phyloP scores from a whole-genome alignment of 805 yeast species.

The Kazachstania kunashirensis region DNA sequence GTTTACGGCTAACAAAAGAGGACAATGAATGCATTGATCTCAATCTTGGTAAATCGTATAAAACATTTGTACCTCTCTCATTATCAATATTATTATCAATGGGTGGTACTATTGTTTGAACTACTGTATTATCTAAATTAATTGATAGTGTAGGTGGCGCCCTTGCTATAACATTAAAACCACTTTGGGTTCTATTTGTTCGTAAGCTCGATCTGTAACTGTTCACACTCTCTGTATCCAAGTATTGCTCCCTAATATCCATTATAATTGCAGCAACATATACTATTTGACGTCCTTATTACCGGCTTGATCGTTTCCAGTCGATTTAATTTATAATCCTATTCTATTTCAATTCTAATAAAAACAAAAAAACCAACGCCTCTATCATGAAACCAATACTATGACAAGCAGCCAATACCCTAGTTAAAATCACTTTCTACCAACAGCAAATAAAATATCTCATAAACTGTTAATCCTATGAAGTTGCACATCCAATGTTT shows the following conservation, averaged over 20 bases:
- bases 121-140: constrained; percentile 7
- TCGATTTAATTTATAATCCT: no score
- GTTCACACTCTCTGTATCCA: not conserved
- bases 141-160: constrained; percentile 7
- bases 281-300: not conserved
- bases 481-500: no score
- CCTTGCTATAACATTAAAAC: not conserved
- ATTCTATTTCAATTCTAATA: no score
- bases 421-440: no score
- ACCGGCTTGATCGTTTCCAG: no score
- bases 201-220: not conserved
- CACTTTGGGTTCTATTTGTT: not conserved
- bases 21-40: constrained; percentile 1
- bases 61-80: not conserved
- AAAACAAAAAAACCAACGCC: no score
- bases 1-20: constrained; percentile 1
- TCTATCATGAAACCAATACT: no score
- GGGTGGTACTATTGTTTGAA: constrained; percentile 1
- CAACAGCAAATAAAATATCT: no score
- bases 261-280: not conserved
- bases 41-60: not conserved
- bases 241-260: constrained; percentile 1
- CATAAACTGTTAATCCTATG: no score
- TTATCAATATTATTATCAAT: not conserved
- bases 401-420: no score